Evolutionary conservation across 176 grass and related monocot genomes (phyloP).

Genomic region (Rhipidocladum racemiflorum): DNA sequence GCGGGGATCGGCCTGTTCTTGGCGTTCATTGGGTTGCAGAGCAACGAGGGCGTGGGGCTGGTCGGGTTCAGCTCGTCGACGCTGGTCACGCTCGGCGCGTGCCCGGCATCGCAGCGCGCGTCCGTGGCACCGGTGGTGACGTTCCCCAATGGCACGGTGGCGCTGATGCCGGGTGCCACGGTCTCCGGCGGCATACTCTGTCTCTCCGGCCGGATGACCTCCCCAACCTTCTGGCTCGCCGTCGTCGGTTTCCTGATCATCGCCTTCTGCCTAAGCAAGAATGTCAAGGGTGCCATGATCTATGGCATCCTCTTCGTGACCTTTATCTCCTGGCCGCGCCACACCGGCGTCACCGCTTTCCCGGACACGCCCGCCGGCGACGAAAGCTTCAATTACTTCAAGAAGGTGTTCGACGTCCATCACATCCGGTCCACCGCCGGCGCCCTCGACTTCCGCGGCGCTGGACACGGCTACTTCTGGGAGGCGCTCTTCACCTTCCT

Average conservation of each 20-base stretch:
- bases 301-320: constrained; percentile 83
- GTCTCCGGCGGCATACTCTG: constrained; percentile 62
- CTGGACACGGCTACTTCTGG: constrained; percentile 53
- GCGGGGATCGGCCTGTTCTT: constrained; percentile 71
- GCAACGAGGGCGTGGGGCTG: constrained; percentile 57
- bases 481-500: constrained; percentile 83
- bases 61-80: constrained; percentile 64
- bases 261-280: constrained; percentile 72
- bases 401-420: constrained; percentile 70
- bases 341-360: constrained; percentile 63
- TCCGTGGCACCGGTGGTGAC: constrained; percentile 57
- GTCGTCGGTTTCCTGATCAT: constrained; percentile 70
- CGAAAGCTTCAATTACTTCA: constrained; percentile 61
- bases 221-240: constrained; percentile 75
- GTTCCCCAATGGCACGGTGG: constrained; percentile 64
- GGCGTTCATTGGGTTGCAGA: constrained; percentile 69
- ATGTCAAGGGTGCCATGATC: constrained; percentile 72
- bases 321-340: constrained; percentile 64
- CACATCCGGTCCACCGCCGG: constrained; percentile 60
- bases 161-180: constrained; percentile 50
- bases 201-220: constrained; percentile 62
- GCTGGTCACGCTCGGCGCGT: constrained; percentile 68
- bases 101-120: constrained; percentile 55
- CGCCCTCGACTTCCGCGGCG: constrained; percentile 61
- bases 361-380: constrained; percentile 57